Conservation (phyloP, 2,329 filamentous ascomycete genomes). For the Cytospora chrysosperma region DNA sequence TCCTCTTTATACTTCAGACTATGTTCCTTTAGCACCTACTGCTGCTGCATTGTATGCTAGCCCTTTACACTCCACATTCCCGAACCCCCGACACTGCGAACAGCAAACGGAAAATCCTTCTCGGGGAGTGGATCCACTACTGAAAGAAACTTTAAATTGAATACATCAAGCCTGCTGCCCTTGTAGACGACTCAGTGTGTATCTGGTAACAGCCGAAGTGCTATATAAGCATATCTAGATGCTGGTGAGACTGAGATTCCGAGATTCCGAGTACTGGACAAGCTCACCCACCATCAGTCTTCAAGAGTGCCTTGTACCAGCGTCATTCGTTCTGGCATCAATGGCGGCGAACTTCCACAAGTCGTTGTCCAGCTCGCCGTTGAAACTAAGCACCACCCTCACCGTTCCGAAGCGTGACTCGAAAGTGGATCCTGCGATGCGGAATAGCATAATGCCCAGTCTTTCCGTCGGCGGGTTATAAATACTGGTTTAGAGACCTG, state of each 20-base stretch:
- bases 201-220: background rate
- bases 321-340: no score
- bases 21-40: no score
- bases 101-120: background rate
- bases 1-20: no score
- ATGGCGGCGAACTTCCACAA: background rate
- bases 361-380: background rate
- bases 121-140: slow-evolving; percentile 5
- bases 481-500: background rate
- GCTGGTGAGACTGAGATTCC: background rate
- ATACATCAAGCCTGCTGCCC: background rate
- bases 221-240: background rate
- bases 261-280: background rate
- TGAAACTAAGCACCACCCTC: slow-evolving; percentile 1
- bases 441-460: slow-evolving; percentile 15
- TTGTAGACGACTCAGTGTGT: no score
- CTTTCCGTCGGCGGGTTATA: background rate
- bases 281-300: background rate
- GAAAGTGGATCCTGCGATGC: slow-evolving; percentile 15
- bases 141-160: background rate
- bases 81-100: slow-evolving; percentile 9
- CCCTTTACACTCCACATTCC: slow-evolving; percentile 13
- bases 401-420: slow-evolving; percentile 5
- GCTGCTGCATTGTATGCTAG: no score
- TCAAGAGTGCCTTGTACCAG: background rate